Percentiles rank a stretch among this genome's conserved stretches.
Evolutionary conservation across 257 asterid species (phyloP).

Genomic region (Ajuga chamaepitys): DNA sequence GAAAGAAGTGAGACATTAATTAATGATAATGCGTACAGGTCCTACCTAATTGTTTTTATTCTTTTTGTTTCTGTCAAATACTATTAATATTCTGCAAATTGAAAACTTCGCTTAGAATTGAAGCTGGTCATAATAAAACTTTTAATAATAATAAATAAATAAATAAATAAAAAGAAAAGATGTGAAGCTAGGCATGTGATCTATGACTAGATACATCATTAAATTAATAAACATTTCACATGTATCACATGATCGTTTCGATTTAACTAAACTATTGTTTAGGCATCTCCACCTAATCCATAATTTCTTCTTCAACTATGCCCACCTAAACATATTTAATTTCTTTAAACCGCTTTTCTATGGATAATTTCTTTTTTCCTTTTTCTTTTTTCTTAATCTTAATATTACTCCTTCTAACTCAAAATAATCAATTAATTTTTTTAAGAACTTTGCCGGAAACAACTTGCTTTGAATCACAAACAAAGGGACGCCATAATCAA

Average conservation of each 20-base stretch:
- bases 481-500: too few relatives aligned
- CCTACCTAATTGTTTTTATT: too few relatives aligned
- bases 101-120: not conserved
- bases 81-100: not conserved
- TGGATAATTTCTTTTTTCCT: too few relatives aligned
- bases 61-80: not conserved
- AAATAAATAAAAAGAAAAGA: not conserved
- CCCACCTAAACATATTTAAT: too few relatives aligned
- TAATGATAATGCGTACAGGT: too few relatives aligned
- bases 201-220: not conserved
- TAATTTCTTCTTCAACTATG: not conserved
- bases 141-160: not conserved
- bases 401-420: too few relatives aligned
- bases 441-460: too few relatives aligned
- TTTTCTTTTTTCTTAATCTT: too few relatives aligned
- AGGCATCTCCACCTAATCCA: conserved; percentile 2
- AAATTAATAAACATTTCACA: not conserved
- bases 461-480: too few relatives aligned
- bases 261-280: not conserved
- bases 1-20: too few relatives aligned
- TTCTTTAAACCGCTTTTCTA: too few relatives aligned
- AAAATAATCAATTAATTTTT: too few relatives aligned
- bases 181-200: conserved; percentile 15
- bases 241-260: conserved; percentile 10
- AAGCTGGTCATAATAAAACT: not conserved